Base-by-base conservation (phyloP, 2,329 filamentous ascomycete genomes). In the Colletotrichum ledebouriae region DNA sequence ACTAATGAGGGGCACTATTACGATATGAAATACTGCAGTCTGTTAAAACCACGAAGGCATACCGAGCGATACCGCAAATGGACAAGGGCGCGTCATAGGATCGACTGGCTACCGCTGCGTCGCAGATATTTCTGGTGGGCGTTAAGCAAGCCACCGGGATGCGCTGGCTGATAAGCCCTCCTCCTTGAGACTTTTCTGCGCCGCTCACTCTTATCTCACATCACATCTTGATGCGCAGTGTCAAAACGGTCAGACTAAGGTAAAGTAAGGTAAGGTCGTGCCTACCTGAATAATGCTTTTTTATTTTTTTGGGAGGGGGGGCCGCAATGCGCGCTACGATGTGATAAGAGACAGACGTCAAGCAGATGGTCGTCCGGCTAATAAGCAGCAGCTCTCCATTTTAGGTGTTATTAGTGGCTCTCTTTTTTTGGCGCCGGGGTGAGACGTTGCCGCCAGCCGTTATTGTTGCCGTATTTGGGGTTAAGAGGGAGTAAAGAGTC, bases 311-410 rank as follows among this genome's bases (percentile, higher is more conserved):
- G 60, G 52, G 22, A 29, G 46, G 42, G 37, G 60, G 52, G 20
- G 17, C 17, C 39, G 41, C 34, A 44, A 11, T 42, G 42, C 63
- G 52, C 60, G 37, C 61, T 49, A 59, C 60, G 61, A 42, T 42
- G 64, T 4, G 29, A 58, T 13, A 22, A 63, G 55, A 63, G 52
- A 67, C 64, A 57, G 41, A 64, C 46, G 64, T 67, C 53, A 64
- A 12, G 46, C 46, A 58, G 52, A 59, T 44, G 64, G 60, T 37
- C 46, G 22, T 29, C 53, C 46, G 52, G 64, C 37, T 58, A 67
- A 58, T 17, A 17, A 17, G 60, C 60, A 52, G 60, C 47, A 67
- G 61, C 7, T 39, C 13, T 46, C 64, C 37, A n/a, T 59, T 53
- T 58, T 47, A 41, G 52, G n/a, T 46, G 15, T 12, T 46, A 13